These are phyloP conservation scores for Ascodesmis nigricans DNA, from an alignment of 495 filamentous ascomycete genomes.

Conservation along the genomic window DNA sequence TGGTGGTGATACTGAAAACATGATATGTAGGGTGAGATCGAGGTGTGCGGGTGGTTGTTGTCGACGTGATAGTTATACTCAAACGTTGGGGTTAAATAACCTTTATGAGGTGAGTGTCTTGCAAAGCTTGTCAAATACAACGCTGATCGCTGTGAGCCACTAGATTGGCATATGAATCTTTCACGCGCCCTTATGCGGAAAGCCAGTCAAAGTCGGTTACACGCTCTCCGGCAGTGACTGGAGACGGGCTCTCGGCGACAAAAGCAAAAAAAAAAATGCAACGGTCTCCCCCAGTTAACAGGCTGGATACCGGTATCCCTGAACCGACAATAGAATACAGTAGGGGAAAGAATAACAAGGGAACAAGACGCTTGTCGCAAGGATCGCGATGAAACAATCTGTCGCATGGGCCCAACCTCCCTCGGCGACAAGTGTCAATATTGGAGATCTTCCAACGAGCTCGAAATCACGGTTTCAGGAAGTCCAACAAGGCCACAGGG, in stretches of 20 bases:
- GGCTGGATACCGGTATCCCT: conserved; percentile 12
- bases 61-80: conserved; percentile 3
- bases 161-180: too few species aligned
- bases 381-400: conserved; percentile 17
- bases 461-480: neutral
- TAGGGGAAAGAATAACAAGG: conserved; percentile 15
- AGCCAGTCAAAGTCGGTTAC: too few species aligned
- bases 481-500: neutral
- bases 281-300: conserved; percentile 7
- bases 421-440: conserved; percentile 10
- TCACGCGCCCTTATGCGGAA: too few species aligned
- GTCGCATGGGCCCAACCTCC: conserved; percentile 10
- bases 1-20: neutral
- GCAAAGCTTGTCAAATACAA: conserved; percentile 3
- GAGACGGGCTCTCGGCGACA: conserved; percentile 3
- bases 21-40: neutral
- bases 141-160: too few species aligned
- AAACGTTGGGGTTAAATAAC: conserved; percentile 2
- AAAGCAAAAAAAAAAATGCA: conserved; percentile 8
- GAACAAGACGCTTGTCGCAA: conserved; percentile 15
- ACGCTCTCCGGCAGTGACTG: too few species aligned
- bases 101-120: too few species aligned
- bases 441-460: conserved; percentile 10
- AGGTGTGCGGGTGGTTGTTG: conserved; percentile 1
- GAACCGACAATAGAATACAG: conserved; percentile 9